phyloP scores from a whole-genome alignment of 2,329 filamentous ascomycete genomes.

The Pestalotiopsis sp. region DNA sequence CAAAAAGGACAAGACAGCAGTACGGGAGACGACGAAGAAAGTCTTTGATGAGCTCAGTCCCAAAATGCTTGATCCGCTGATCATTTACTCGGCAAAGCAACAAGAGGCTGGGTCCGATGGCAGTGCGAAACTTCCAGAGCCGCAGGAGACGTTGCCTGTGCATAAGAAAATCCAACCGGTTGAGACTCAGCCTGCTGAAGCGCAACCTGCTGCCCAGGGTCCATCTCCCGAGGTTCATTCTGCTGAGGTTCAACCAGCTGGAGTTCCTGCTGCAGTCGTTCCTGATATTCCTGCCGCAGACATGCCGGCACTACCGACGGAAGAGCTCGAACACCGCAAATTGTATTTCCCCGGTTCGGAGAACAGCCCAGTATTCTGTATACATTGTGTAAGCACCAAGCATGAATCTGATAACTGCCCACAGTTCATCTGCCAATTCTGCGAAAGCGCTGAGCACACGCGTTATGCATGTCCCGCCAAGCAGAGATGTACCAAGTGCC shows the following conservation, averaged over 20 bases:
- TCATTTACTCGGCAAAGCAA: background rate
- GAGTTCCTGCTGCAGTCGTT: background rate
- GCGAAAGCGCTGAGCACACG: conserved; percentile 47
- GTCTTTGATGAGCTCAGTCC: background rate
- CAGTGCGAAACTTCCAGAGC: background rate
- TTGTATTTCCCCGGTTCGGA: conserved; percentile 55
- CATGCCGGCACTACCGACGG: conserved; percentile 13
- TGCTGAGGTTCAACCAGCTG: no score
- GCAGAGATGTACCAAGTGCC: conserved; percentile 60
- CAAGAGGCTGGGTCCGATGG: background rate
- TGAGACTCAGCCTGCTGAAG: no score
- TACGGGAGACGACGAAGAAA: background rate
- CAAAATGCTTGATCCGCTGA: background rate
- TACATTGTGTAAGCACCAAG: conserved; percentile 51
- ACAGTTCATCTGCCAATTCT: conserved; percentile 50
- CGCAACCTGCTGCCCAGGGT: no score
- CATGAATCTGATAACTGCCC: conserved; percentile 51
- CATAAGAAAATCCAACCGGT: background rate
- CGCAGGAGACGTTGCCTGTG: background rate
- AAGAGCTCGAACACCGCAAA: conserved; percentile 41
- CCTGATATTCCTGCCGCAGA: background rate
- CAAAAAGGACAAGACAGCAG: background rate
- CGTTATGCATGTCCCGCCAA: conserved; percentile 53
- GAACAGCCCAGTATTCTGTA: conserved; percentile 47
- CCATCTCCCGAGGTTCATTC: no score